These are phyloP conservation scores for Oidiodendron maius DNA, from an alignment of 495 filamentous ascomycete species.

Conservation along the genomic window DNA sequence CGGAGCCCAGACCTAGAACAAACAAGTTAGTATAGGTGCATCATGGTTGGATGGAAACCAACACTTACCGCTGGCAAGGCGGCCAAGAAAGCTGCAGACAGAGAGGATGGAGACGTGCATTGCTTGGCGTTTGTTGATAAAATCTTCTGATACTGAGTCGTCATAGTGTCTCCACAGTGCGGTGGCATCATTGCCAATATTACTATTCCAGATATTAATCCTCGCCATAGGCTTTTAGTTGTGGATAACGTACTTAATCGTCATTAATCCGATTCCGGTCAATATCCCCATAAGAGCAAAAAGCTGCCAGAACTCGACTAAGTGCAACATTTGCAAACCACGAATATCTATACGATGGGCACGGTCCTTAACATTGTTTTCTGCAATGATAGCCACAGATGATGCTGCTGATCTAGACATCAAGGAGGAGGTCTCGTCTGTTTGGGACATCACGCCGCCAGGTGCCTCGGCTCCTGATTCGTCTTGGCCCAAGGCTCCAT, in stretches of 20 bases:
- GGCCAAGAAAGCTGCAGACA: slow-evolving; percentile 73
- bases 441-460: slow-evolving; percentile 26
- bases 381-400: slow-evolving; percentile 29
- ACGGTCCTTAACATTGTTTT: slow-evolving; percentile 41
- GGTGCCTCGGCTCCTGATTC: slow-evolving; percentile 21
- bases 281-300: slow-evolving; percentile 81
- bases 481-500: slow-evolving; percentile 15
- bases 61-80: slow-evolving; percentile 63
- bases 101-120: slow-evolving; percentile 93
- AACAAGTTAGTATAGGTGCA: neutral
- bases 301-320: slow-evolving; percentile 83
- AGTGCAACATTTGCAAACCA: slow-evolving; percentile 69
- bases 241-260: slow-evolving; percentile 87
- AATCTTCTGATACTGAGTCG: slow-evolving; percentile 60
- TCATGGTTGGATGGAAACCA: neutral
- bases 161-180: slow-evolving; percentile 80
- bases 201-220: slow-evolving; percentile 43
- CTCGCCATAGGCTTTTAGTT: too few relatives aligned
- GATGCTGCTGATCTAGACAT: slow-evolving; percentile 54
- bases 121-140: slow-evolving; percentile 77
- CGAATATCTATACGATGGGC: slow-evolving; percentile 83
- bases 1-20: slow-evolving; percentile 71
- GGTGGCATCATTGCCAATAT: slow-evolving; percentile 88
- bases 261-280: slow-evolving; percentile 94
- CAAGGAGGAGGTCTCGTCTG: slow-evolving; percentile 80